A percentile compares a stretch with the other conserved stretches of the same genome.
Conservation (phyloP, 495 filamentous ascomycete species). For the Neurospora sp. region DNA sequence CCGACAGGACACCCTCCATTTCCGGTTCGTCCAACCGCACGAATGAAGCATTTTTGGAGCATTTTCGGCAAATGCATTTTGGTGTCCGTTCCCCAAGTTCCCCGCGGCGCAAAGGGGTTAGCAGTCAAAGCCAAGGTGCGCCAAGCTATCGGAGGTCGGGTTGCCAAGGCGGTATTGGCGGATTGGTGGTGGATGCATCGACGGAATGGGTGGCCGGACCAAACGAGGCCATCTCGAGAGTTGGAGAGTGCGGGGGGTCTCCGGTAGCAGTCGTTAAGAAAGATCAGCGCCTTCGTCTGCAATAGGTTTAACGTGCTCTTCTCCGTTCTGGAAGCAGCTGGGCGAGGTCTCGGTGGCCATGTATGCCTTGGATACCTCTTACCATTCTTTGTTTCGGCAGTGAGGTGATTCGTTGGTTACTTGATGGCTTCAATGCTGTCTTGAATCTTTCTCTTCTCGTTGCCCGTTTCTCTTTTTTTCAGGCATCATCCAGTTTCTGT, state of each 20-base stretch:
- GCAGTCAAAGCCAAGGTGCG: background rate
- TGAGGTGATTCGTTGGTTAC: background rate
- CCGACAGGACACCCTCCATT: background rate
- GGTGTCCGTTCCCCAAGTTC: background rate
- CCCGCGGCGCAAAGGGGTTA: background rate
- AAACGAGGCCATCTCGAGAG: background rate
- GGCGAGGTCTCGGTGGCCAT: background rate
- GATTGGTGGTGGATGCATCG: background rate
- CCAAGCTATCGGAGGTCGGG: no score
- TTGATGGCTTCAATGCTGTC: background rate
- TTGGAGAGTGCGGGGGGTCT: background rate
- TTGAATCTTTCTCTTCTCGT: background rate
- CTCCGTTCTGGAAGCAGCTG: background rate
- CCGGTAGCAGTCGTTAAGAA: background rate
- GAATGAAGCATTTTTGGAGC: background rate
- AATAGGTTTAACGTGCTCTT: background rate
- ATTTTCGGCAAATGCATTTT: background rate
- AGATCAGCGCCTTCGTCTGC: background rate
- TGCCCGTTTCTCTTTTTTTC: background rate
- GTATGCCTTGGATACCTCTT: background rate
- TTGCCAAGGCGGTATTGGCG: background rate
- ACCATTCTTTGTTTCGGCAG: background rate
- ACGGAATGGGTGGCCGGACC: background rate
- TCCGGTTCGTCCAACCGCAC: background rate
- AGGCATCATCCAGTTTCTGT: no score